phyloP scores from a whole-genome alignment of 148 eudicot genomes.

The Euryodendron excelsum region DNA sequence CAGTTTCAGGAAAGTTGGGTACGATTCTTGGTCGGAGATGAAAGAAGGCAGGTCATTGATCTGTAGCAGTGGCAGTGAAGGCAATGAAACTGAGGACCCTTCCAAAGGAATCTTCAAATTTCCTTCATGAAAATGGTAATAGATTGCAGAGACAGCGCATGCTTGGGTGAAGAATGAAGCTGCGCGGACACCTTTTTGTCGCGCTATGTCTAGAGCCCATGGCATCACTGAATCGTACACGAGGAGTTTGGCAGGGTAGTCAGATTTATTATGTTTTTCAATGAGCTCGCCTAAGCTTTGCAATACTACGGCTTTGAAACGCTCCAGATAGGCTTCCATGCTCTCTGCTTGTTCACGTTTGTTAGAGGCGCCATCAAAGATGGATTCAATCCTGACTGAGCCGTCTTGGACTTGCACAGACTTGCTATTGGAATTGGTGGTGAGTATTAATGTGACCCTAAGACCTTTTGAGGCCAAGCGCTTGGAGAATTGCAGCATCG shows the following conservation, averaged over 20 bases:
- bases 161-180: slow-evolving; percentile 57
- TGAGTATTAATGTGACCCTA: slow-evolving; percentile 36
- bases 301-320: neutral
- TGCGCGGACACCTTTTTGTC: slow-evolving; percentile 21
- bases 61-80: slow-evolving; percentile 19
- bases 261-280: neutral
- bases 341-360: neutral
- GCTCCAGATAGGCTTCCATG: slow-evolving; percentile 5
- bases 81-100: slow-evolving; percentile 4
- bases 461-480: slow-evolving; percentile 36
- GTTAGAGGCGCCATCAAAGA: slow-evolving; percentile 14
- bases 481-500: slow-evolving; percentile 45
- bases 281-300: slow-evolving; percentile 7
- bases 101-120: slow-evolving; percentile 17
- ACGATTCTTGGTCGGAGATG: slow-evolving; percentile 12
- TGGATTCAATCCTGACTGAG: neutral
- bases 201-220: slow-evolving; percentile 50
- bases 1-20: slow-evolving; percentile 22
- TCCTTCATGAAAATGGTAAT: slow-evolving; percentile 37
- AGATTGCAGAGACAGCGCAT: slow-evolving; percentile 38
- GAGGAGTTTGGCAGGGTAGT: slow-evolving; percentile 2
- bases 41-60: slow-evolving; percentile 40
- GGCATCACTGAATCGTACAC: slow-evolving; percentile 51
- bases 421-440: slow-evolving; percentile 1
- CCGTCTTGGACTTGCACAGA: neutral